Conservation (phyloP, 129 eudicot species). For the Pittosporum tobira region DNA sequence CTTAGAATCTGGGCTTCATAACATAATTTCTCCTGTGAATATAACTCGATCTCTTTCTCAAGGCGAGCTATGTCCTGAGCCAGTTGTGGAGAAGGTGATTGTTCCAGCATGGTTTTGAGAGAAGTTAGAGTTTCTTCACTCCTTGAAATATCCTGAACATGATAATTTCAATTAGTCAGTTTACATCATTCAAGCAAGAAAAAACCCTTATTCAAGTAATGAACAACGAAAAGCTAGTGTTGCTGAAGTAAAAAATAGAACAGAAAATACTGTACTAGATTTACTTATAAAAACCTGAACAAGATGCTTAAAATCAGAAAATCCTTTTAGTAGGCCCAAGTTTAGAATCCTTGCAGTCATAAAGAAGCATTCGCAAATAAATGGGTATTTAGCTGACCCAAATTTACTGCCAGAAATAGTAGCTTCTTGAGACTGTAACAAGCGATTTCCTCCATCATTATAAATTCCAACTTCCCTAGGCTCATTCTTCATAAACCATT, state of each 20-base stretch:
- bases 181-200: slow-evolving; percentile 10
- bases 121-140: slow-evolving; percentile 69
- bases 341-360: slow-evolving; percentile 97
- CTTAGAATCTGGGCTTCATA: slow-evolving; percentile 92
- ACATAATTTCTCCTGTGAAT: slow-evolving; percentile 76
- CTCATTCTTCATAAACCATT: slow-evolving; percentile 38
- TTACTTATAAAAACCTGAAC: slow-evolving; percentile 51
- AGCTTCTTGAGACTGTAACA: slow-evolving; percentile 59
- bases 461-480: slow-evolving; percentile 17
- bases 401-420: slow-evolving; percentile 42
- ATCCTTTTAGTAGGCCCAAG: slow-evolving; percentile 86
- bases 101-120: slow-evolving; percentile 68
- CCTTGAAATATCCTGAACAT: slow-evolving; percentile 77
- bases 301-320: slow-evolving; percentile 95
- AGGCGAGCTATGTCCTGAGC: slow-evolving; percentile 67
- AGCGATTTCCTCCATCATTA: slow-evolving; percentile 48
- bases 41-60: slow-evolving; percentile 70
- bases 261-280: background rate
- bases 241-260: background rate
- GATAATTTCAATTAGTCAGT: background rate
- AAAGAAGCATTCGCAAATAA: slow-evolving; percentile 96
- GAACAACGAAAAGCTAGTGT: background rate
- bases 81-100: slow-evolving; percentile 70
- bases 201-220: background rate
- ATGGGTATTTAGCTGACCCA: slow-evolving; percentile 49